phyloP scores from a whole-genome alignment of 495 filamentous ascomycete genomes.

The Collariella sp. region DNA sequence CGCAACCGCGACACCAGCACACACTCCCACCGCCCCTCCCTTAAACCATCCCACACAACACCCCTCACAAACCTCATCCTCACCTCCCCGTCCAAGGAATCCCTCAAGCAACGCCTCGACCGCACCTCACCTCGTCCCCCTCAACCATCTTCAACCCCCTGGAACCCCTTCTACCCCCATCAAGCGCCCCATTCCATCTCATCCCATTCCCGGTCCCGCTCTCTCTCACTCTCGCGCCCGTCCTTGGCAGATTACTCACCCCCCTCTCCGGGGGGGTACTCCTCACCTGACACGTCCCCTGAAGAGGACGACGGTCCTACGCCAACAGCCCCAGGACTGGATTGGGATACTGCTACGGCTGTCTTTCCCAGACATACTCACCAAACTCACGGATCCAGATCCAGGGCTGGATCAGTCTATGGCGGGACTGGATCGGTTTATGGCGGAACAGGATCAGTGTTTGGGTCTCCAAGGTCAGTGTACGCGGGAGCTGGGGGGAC shows the following conservation, averaged over 20 bases:
- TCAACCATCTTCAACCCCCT: not conserved
- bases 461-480: no score
- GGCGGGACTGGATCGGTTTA: no score
- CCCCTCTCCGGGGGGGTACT: not conserved
- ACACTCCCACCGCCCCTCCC: not conserved
- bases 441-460: no score
- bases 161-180: not conserved
- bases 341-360: not conserved
- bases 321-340: no score
- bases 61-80: not conserved
- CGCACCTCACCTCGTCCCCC: not conserved
- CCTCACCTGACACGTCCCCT: not conserved
- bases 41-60: not conserved
- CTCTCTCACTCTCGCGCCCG: not conserved
- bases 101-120: constrained; percentile 7
- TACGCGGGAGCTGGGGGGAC: no score
- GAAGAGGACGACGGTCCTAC: not conserved
- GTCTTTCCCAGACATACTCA: not conserved
- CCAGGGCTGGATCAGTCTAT: no score
- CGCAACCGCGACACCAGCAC: not conserved
- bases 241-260: not conserved
- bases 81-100: no score
- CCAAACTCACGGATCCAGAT: no score
- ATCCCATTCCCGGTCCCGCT: not conserved
- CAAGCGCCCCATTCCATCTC: not conserved